Evolutionary conservation across 2,329 filamentous ascomycete genomes (phyloP).

Genomic region (Phialophora tarda): DNA sequence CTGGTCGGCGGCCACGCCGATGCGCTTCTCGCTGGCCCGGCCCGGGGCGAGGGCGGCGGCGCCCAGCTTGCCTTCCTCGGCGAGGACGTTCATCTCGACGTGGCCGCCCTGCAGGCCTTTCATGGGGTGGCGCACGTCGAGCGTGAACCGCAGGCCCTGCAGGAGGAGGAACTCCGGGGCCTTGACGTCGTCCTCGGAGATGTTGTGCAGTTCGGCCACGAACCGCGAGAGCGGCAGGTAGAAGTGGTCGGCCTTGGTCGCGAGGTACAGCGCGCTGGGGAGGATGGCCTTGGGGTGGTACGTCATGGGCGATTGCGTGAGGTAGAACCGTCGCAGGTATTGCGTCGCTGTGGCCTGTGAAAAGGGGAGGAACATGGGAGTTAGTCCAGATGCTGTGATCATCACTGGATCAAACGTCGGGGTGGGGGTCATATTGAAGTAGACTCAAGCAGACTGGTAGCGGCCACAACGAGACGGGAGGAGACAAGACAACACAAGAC

Average conservation of each 20-base stretch:
- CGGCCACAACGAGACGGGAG: neutral
- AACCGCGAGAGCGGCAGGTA: constrained; percentile 73
- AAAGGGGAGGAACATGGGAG: neutral
- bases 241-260: constrained; percentile 87
- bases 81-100: constrained; percentile 74
- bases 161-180: constrained; percentile 92
- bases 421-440: neutral
- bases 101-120: constrained; percentile 84
- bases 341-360: constrained; percentile 78
- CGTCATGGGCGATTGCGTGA: constrained; percentile 94
- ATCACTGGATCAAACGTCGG: neutral
- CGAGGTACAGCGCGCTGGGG: constrained; percentile 89
- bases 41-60: constrained; percentile 18
- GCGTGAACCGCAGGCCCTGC: constrained; percentile 89
- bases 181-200: constrained; percentile 79
- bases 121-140: constrained; percentile 90
- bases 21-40: constrained; percentile 47
- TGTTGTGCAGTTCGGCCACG: constrained; percentile 70
- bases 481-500: neutral
- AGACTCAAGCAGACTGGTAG: neutral
- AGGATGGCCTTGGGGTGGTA: constrained; percentile 90
- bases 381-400: constrained; percentile 2
- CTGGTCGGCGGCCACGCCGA: constrained; percentile 70
- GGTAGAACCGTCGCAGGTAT: constrained; percentile 92
- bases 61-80: constrained; percentile 57